Percentiles rank a stretch among this genome's conserved stretches.
Evolutionary conservation across 768 basidiomycete genomes (phyloP).

Genomic region (Pholiota microspora): DNA sequence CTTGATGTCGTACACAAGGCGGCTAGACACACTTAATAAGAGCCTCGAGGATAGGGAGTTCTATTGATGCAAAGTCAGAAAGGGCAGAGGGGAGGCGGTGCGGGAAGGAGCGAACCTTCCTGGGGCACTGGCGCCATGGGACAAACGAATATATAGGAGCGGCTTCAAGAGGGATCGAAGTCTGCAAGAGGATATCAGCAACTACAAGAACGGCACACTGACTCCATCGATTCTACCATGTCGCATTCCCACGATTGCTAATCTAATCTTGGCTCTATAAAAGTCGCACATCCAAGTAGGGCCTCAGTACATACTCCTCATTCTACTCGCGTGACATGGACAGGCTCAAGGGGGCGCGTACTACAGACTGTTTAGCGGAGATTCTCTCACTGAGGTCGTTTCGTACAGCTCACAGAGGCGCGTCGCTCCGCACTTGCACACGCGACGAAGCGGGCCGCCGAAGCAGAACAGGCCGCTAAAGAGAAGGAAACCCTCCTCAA

Average conservation of each 20-base stretch:
- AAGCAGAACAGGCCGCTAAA: slow-evolving; percentile 23
- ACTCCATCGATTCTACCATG: slow-evolving; percentile 22
- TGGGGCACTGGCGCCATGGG: slow-evolving; percentile 75
- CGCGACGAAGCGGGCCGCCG: slow-evolving; percentile 23
- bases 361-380: not conserved
- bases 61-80: slow-evolving; percentile 40
- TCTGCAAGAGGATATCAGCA: no score
- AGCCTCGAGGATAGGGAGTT: slow-evolving; percentile 91
- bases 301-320: slow-evolving; percentile 2
- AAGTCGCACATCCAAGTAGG: not conserved
- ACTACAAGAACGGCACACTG: slow-evolving; percentile 8
- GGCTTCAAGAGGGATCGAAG: not conserved
- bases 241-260: slow-evolving; percentile 28
- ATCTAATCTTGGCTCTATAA: slow-evolving; percentile 23
- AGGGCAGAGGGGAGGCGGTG: slow-evolving; percentile 6
- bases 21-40: slow-evolving; percentile 72
- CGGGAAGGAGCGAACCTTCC: slow-evolving; percentile 52
- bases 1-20: slow-evolving; percentile 9
- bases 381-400: slow-evolving; percentile 5
- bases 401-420: slow-evolving; percentile 20
- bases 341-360: slow-evolving; percentile 18
- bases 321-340: slow-evolving; percentile 15
- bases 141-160: slow-evolving; percentile 7
- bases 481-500: slow-evolving; percentile 17
- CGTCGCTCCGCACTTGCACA: slow-evolving; percentile 23